Conservation (phyloP, 164 flowering plant genomes). For the Berberis thunbergii region DNA sequence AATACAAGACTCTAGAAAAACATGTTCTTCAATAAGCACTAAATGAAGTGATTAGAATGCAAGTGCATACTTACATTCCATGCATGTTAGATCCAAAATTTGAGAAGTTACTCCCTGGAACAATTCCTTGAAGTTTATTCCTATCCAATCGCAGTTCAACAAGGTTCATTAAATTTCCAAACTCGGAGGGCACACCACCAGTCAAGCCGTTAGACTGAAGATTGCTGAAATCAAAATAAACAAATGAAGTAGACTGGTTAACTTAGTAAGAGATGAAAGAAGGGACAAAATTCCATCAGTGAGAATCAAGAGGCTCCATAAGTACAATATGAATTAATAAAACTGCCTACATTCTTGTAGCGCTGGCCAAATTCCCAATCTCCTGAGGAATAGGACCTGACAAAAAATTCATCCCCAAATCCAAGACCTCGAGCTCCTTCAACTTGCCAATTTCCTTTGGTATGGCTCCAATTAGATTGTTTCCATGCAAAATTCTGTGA, state of each 20-base stretch:
- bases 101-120: constrained; percentile 40
- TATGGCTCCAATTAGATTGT: constrained; percentile 61
- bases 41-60: neutral
- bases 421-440: constrained; percentile 58
- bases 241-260: too few species aligned
- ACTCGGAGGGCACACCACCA: too few species aligned
- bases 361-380: neutral
- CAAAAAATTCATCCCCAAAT: constrained; percentile 68
- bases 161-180: constrained; percentile 42
- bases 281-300: too few species aligned
- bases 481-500: constrained; percentile 59
- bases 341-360: too few species aligned
- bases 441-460: constrained; percentile 71
- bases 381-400: constrained; percentile 78
- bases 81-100: constrained; percentile 19
- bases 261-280: too few species aligned
- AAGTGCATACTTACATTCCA: constrained; percentile 47
- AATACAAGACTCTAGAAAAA: too few species aligned
- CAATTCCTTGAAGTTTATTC: constrained; percentile 70
- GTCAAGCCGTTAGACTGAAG: too few species aligned
- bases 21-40: too few species aligned
- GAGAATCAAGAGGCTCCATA: too few species aligned
- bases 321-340: too few species aligned
- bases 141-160: constrained; percentile 62
- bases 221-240: too few species aligned